Conservation (phyloP, 805 yeast species). For the Sugiyamaella americana region DNA sequence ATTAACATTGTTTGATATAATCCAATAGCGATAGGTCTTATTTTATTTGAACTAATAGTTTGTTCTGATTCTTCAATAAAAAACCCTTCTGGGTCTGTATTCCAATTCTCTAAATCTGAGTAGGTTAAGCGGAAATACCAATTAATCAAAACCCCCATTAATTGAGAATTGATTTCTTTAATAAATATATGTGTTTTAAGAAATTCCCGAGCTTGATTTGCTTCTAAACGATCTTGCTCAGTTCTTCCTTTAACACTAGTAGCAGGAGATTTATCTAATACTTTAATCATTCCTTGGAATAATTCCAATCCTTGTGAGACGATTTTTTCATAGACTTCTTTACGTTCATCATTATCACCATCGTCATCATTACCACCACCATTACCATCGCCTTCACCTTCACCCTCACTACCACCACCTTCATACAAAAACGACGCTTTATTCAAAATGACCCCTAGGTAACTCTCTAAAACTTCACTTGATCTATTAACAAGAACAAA, state of each 20-base stretch:
- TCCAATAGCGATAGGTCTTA: slow-evolving; percentile 20
- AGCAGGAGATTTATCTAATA: slow-evolving; percentile 61
- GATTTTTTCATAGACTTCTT: slow-evolving; percentile 67
- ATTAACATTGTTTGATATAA: not conserved
- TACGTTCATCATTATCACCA: slow-evolving; percentile 44
- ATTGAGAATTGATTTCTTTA: slow-evolving; percentile 45
- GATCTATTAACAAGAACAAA: slow-evolving; percentile 65
- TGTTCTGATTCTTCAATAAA: slow-evolving; percentile 83
- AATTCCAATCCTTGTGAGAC: slow-evolving; percentile 54
- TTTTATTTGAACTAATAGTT: slow-evolving; percentile 44
- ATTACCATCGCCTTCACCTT: slow-evolving; percentile 42
- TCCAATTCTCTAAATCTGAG: slow-evolving; percentile 75
- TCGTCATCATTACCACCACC: slow-evolving; percentile 44
- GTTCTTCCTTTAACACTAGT: slow-evolving; percentile 50
- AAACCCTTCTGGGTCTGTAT: slow-evolving; percentile 88
- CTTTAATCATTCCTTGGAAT: slow-evolving; percentile 56
- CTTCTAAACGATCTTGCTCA: slow-evolving; percentile 58
- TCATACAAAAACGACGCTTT: slow-evolving; percentile 46
- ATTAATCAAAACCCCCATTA: slow-evolving; percentile 61
- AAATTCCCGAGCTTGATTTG: slow-evolving; percentile 48
- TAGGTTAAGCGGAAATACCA: slow-evolving; percentile 73
- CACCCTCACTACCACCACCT: slow-evolving; percentile 37
- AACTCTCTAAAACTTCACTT: slow-evolving; percentile 52
- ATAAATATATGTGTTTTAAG: slow-evolving; percentile 54
- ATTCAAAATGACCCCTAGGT: slow-evolving; percentile 53